Conservation (phyloP, 2,329 filamentous ascomycete genomes). For the Aspergillus brasiliensis region DNA sequence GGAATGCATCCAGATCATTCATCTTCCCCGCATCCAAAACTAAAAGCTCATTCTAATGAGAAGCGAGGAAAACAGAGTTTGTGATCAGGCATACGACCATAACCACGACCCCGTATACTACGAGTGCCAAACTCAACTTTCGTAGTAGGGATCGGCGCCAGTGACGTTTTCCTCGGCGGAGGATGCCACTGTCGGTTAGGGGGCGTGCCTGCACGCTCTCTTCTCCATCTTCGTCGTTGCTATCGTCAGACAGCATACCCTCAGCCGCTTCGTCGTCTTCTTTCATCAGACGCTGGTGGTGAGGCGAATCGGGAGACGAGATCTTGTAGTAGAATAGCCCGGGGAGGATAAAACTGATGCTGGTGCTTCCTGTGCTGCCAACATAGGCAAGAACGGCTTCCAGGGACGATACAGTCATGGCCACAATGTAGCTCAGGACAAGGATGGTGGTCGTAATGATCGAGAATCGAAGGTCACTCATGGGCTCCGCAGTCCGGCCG, state of each 20-base stretch:
- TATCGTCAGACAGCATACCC: constrained; percentile 51
- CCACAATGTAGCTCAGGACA: constrained; percentile 79
- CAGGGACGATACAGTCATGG: constrained; percentile 86
- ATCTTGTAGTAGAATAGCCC: constrained; percentile 99
- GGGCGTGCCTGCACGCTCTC: constrained; percentile 42
- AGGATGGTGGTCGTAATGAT: constrained; percentile 85
- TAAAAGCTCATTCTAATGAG: constrained; percentile 53
- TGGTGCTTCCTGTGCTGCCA: constrained; percentile 88
- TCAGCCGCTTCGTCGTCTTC: constrained; percentile 76
- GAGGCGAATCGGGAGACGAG: constrained; percentile 79
- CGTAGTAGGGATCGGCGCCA: constrained; percentile 68
- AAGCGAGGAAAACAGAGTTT: constrained; percentile 76
- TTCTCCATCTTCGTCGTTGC: constrained; percentile 35
- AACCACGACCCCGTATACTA: constrained; percentile 80
- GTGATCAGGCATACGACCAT: constrained; percentile 87
- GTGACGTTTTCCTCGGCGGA: constrained; percentile 63
- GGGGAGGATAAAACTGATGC: constrained; percentile 94
- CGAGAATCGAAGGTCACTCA: constrained; percentile 87
- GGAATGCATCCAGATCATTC: background rate
- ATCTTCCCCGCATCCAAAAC: no score
- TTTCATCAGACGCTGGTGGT: constrained; percentile 85
- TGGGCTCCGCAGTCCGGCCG: constrained; percentile 58
- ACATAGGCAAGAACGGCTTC: constrained; percentile 94
- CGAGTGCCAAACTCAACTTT: constrained; percentile 71
- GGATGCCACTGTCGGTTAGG: constrained; percentile 60